Conservation (phyloP, 805 yeast species). For the Saccharomycopsis synnaedendra region DNA sequence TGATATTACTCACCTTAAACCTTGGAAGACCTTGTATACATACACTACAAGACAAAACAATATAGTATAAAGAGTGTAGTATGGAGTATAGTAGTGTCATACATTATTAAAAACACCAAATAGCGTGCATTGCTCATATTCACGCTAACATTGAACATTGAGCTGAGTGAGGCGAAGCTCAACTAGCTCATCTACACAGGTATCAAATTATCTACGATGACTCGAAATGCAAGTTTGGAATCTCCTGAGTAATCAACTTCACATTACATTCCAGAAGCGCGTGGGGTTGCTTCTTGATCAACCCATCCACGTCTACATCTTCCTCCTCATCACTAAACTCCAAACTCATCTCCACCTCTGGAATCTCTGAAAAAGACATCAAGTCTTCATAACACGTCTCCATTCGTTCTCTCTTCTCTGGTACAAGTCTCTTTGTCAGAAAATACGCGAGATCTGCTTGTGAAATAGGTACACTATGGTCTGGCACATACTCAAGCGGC, state of each 20-base stretch:
- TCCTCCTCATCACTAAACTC: constrained; percentile 2
- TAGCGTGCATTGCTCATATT: not conserved
- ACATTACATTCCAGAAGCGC: constrained; percentile 3
- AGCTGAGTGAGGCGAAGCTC: not conserved
- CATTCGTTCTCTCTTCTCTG: constrained; percentile 6
- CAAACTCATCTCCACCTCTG: constrained; percentile 4
- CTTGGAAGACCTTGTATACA: no score
- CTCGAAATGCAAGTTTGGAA: constrained; percentile 12
- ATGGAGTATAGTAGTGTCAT: not conserved
- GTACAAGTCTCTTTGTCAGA: constrained; percentile 15
- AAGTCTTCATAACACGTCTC: not conserved
- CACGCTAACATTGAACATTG: not conserved
- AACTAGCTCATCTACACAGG: not conserved
- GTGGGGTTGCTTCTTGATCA: constrained; percentile 13
- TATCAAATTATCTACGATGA: not conserved
- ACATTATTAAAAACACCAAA: not conserved
- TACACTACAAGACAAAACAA: no score
- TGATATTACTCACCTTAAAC: no score
- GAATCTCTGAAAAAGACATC: constrained; percentile 11
- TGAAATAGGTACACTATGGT: constrained; percentile 28
- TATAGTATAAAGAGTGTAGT: no score
- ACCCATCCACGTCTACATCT: not conserved
- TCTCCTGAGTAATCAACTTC: constrained; percentile 6
- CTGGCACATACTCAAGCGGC: constrained; percentile 38
- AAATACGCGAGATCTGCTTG: constrained; percentile 22